phyloP scores from a whole-genome alignment of 164 flowering plant genomes.

The Umbellularia californica region DNA sequence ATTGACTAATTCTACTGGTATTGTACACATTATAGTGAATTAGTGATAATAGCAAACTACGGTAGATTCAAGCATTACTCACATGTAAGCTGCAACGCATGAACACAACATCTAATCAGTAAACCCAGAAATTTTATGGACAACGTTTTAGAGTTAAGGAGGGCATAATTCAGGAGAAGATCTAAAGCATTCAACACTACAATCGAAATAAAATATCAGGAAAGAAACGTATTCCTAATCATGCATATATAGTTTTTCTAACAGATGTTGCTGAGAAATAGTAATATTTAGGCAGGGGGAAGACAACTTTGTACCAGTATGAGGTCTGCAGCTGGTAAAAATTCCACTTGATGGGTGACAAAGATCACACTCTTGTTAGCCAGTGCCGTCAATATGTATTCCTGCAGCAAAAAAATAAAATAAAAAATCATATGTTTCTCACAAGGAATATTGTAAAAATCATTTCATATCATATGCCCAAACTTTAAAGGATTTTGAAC shows the following conservation, averaged over 20 bases:
- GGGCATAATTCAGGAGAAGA: background rate
- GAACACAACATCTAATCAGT: too few relatives aligned
- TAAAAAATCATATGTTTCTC: slow-evolving; percentile 10
- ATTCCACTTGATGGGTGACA: slow-evolving; percentile 99
- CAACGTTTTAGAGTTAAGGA: background rate
- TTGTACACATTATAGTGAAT: too few relatives aligned
- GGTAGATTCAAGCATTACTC: too few relatives aligned
- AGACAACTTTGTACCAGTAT: slow-evolving; percentile 63
- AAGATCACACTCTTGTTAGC: slow-evolving; percentile 80
- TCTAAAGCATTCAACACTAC: background rate
- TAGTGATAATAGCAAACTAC: too few relatives aligned
- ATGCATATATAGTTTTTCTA: background rate
- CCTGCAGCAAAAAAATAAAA: slow-evolving; percentile 50
- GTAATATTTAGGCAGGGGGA: background rate
- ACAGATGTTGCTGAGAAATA: background rate
- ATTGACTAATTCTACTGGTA: too few relatives aligned
- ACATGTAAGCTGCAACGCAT: too few relatives aligned
- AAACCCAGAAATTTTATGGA: background rate
- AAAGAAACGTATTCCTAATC: background rate
- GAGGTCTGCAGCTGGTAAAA: slow-evolving; percentile 88
- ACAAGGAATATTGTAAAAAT: background rate
- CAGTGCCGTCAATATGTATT: slow-evolving; percentile 81
- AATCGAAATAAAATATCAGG: background rate
- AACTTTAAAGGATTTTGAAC: slow-evolving; percentile 27
- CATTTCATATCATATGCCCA: background rate